Evolutionary conservation across 306 rosid species (phyloP), one percentile per base, ranked within the genome.

Genomic region (Alnus rubra): DNA sequence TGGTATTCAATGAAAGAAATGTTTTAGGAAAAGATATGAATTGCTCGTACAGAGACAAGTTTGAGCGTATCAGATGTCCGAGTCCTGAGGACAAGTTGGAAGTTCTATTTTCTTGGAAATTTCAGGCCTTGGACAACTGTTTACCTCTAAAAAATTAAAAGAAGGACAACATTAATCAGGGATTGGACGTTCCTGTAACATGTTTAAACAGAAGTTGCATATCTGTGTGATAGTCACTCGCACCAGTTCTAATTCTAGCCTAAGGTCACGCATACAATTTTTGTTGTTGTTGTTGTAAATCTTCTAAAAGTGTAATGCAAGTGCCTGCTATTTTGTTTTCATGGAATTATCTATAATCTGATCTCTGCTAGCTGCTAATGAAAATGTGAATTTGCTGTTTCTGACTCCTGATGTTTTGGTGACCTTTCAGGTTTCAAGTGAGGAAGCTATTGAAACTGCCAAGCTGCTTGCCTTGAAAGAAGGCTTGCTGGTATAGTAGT

Each of bases 381-480:
- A 10, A 39, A 30, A 39, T 10, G 1, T 8, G 28, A 35, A 74
- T 71, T 55, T 10, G 39, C 31, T 62, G 30, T 69, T 44, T 7
- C 3, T 62, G 81, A 73, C 47, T 56, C 39, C 52, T 64, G 16
- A 71, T 73, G 75, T 76, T 67, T 52, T 7, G 76, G 42, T 78
- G 74, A 39, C 28, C 16, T 65, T 81, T 69, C 80, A 92, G 97
- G 49, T 90, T 60, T 63, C 91, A 39, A 85, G 89, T 74, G 86
- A 94, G 78, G 96, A 94, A 81, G 92, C 97, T 4, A 87, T 90
- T 8, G 96, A 92, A 81, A 92, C 86, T 49, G 83, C 97, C 13
- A 89, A 88, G 85, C 67, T 75, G 77, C 89, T 92, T 69, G 93
- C 96, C 65, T 76, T 86, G 45, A 94, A 92, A 82, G 97, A 94